Evolutionary conservation across 345 rosid species (phyloP), one percentile per base, ranked within the genome.

Genomic region (Brassica rapa): DNA sequence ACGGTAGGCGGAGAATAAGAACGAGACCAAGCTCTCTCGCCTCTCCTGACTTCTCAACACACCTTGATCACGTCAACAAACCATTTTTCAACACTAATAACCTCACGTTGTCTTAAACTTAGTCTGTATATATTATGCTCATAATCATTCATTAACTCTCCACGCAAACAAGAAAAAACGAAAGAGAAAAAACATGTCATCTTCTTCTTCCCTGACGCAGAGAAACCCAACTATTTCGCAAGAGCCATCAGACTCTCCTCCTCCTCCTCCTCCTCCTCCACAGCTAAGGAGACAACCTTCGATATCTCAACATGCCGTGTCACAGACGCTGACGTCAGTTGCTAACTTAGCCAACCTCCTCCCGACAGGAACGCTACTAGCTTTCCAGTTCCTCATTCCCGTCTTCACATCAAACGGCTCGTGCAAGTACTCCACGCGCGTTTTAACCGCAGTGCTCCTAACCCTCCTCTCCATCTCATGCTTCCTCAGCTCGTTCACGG

Each of bases 331-430:
- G 9, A 88, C 90, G 1, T 86, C 85, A 83, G 89, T 92, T 9
- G 97, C 99, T 3, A 90, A 90, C 85, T 85, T 95, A 9, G 93
- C 99, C 4, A 91, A 95, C 79, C 97, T 95, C 74, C 98, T 95
- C 60, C 98, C 99, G 0, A 95, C 99, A 3, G 98, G 99, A 8
- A 92, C 98, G 9, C 87, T 95, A 16, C 32, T 93, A 29, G 97
- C 99, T 11, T 93, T 95, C 83, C 93, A 89, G 83, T 84, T 95
- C 16, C 91, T 95, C 35, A 86, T 86, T 1, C 98, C 99, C 0
- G 65, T 82, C 70, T 95, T 95, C 85, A 92, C 98, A 81, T 86
- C 84, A 78, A 90, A 89, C 80, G 99, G 98, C 6, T 72, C 86
- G 0, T 95, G 99, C 72, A 97, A 95, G 71, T 16, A 86, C 27